phyloP scores from a whole-genome alignment of 768 basidiomycete species.

The Collybia mongolica region DNA sequence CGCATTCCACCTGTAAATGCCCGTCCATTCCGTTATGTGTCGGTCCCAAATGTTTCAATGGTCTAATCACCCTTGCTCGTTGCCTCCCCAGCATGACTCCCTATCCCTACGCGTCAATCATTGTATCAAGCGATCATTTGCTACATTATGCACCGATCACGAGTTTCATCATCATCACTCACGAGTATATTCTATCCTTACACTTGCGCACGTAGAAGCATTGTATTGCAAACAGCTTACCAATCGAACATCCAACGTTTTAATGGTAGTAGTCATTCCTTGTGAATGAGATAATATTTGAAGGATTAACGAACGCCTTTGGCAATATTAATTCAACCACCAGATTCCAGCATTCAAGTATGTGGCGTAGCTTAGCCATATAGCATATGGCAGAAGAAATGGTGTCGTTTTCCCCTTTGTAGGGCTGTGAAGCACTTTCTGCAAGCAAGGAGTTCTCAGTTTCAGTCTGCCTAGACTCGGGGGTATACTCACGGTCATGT shows the following conservation, averaged over 20 bases:
- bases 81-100: no score
- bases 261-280: no score
- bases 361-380: slow-evolving; percentile 63
- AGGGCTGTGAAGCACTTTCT: slow-evolving; percentile 51
- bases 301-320: slow-evolving; percentile 1
- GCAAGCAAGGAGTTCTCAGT: not conserved
- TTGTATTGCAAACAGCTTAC: no score
- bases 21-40: not conserved
- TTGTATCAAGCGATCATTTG: no score
- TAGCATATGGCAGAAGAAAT: slow-evolving; percentile 63
- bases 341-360: slow-evolving; percentile 70
- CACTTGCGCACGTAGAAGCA: no score
- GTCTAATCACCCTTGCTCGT: not conserved
- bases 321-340: slow-evolving; percentile 43
- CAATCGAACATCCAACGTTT: no score
- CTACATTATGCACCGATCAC: no score
- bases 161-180: no score
- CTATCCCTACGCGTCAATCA: no score
- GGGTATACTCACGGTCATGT: slow-evolving; percentile 50
- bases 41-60: no score
- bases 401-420: slow-evolving; percentile 48
- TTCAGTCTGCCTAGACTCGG: not conserved
- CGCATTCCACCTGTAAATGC: not conserved
- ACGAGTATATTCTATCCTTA: no score
- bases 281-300: not conserved